Conservation (phyloP, 257 asterid genomes). For the Scutellaria minor region DNA sequence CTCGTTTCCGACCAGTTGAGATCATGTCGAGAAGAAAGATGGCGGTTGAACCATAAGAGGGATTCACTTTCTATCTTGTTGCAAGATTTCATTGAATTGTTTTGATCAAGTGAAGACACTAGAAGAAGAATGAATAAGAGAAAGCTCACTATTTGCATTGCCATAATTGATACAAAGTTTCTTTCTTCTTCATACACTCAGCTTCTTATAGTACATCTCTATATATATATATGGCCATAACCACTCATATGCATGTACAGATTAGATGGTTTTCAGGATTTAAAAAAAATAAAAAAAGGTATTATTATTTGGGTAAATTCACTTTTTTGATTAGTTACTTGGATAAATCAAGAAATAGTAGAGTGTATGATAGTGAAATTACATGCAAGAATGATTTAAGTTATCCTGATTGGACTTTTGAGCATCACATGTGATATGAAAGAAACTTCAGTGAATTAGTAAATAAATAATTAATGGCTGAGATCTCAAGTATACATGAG, state of each 20-base stretch:
- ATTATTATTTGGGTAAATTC: background rate
- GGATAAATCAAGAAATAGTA: background rate
- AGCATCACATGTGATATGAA: background rate
- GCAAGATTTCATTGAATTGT: conserved; percentile 23
- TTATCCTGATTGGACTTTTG: background rate
- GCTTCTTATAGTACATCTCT: background rate
- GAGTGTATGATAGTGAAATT: background rate
- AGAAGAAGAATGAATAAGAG: background rate
- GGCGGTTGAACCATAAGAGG: conserved; percentile 36
- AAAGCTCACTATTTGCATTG: background rate
- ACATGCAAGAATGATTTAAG: background rate
- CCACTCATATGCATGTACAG: too few species aligned
- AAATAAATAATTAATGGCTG: background rate
- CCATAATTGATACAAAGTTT: background rate
- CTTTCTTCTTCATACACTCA: background rate
- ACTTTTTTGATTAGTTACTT: background rate
- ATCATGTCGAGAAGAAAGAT: conserved; percentile 39
- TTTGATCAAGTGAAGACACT: background rate
- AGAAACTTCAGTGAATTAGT: background rate
- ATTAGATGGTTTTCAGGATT: too few species aligned
- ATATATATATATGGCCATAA: too few species aligned
- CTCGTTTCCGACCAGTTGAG: conserved; percentile 43
- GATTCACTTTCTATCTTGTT: conserved; percentile 33
- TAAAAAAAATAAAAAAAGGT: too few species aligned
- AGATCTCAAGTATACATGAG: background rate